Percentiles rank a stretch among this genome's conserved stretches.
phyloP scores from a whole-genome alignment of 495 filamentous ascomycete species.

The Annulohypoxylon moriforme region DNA sequence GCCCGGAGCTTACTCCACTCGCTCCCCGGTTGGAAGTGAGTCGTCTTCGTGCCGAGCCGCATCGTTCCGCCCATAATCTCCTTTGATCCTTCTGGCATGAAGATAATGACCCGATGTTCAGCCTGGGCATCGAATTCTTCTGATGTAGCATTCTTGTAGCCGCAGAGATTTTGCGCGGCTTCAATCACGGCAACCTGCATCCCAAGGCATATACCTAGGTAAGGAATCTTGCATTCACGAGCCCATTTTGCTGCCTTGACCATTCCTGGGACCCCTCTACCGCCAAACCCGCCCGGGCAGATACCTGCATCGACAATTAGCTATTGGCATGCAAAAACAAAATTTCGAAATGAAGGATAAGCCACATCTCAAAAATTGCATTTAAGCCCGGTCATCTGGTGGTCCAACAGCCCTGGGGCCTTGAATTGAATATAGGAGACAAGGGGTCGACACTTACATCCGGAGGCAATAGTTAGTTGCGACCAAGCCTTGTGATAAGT shows the following conservation, averaged over 20 bases:
- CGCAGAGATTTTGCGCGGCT: conserved; percentile 78
- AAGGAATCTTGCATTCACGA: conserved; percentile 81
- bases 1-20: conserved; percentile 84
- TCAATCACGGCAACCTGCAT: conserved; percentile 97
- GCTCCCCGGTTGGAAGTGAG: conserved; percentile 77
- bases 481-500: conserved; percentile 93
- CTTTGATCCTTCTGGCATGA: conserved; percentile 83
- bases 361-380: conserved; percentile 10
- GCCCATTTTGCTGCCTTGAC: conserved; percentile 85
- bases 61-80: conserved; percentile 88
- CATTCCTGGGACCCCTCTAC: conserved; percentile 88
- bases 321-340: neutral
- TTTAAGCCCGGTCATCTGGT: neutral
- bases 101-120: conserved; percentile 75
- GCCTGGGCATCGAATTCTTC: conserved; percentile 72
- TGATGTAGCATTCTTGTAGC: conserved; percentile 68
- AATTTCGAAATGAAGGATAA: neutral
- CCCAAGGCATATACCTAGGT: conserved; percentile 92
- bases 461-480: conserved; percentile 56
- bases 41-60: conserved; percentile 83
- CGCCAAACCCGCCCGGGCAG: conserved; percentile 83
- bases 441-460: conserved; percentile 18
- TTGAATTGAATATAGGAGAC: neutral
- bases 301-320: conserved; percentile 46
- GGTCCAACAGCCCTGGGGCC: neutral